Base-by-base conservation (phyloP, 208 protist species). In the Acanthamoeba sp. region DNA sequence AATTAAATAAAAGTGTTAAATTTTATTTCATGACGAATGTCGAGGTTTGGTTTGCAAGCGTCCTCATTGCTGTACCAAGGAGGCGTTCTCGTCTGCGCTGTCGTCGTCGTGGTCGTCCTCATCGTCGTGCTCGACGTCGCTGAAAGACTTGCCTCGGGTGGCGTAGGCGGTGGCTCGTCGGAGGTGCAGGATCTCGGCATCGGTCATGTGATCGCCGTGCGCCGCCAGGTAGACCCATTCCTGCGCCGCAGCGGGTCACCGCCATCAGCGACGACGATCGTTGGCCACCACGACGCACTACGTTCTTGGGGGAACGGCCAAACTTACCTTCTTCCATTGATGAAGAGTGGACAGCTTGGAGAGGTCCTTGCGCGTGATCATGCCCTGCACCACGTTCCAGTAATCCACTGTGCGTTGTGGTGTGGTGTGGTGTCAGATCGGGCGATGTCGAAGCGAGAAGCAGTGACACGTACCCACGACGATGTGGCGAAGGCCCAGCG, bases 341-440 rank as follows among this genome's bases (percentile, higher is more conserved):
- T 73, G 64, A 16, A 73, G 64, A 3, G 64, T 73, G 34, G 78
- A 87, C 5, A 87, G 22, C 48, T 87, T 87, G 78, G 78, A 87
- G 9, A 87, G 36, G 78, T 87, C 48, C 78, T 87, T 87, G 1
- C 78, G 78, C 29, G 78, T 87, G n/a, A 87, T 87, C 78, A 87
- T 18, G 36, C 78, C 78, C 27, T 87, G 38, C 22, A 87, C 78
- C 40, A 87, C 78, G 22, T 87, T 87, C 27, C n/a, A 36, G 14
- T 10, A 32, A 18, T 87, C 78, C 36, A 87, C 78, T 87, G 78
- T 2, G 29, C 2, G 38, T 57, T 4, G 50, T 57, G 50, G 22
- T 57, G 50, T 57, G 7, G 50, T 5, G 50, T 5, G 50, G 42
- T 1, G 50, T 5, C 14, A 16, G 9, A 36, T 29, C 62, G 27